Conservation (phyloP, 495 filamentous ascomycete species). For the Podospora pseudoanserina region DNA sequence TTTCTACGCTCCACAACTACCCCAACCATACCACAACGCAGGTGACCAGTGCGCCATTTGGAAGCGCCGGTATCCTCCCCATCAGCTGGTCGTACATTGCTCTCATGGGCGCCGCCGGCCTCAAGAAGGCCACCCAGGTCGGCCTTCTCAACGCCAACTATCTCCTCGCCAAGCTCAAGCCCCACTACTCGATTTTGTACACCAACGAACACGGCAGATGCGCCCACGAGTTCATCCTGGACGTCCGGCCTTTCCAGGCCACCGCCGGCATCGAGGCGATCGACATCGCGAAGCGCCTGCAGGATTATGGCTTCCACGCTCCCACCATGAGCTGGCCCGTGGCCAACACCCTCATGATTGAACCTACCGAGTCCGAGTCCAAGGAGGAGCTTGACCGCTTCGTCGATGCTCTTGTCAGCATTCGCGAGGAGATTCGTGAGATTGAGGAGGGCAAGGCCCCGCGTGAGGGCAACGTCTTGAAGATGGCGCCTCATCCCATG, state of each 20-base stretch:
- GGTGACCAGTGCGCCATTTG: constrained; percentile 84
- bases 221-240: constrained; percentile 98
- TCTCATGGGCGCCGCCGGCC: constrained; percentile 85
- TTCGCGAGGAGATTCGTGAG: constrained; percentile 79
- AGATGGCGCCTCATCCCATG: constrained; percentile 86
- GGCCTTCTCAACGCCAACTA: constrained; percentile 97
- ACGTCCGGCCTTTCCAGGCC: constrained; percentile 82
- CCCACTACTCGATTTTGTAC: constrained; percentile 88
- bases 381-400: constrained; percentile 94
- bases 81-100: constrained; percentile 98
- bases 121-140: constrained; percentile 93
- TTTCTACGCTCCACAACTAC: constrained; percentile 51
- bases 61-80: constrained; percentile 88
- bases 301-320: constrained; percentile 98
- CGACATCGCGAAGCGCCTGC: constrained; percentile 94
- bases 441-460: constrained; percentile 79
- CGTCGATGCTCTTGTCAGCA: constrained; percentile 85
- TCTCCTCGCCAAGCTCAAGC: constrained; percentile 85
- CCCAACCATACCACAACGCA: constrained; percentile 32
- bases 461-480: constrained; percentile 81
- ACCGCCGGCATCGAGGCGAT: constrained; percentile 86
- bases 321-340: constrained; percentile 99
- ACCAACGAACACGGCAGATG: constrained; percentile 85
- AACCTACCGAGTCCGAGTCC: constrained; percentile 93
- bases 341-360: constrained; percentile 95